These are phyloP conservation scores for Solanum etuberosum DNA, from an alignment of 257 asterid genomes.

Conservation along the genomic window DNA sequence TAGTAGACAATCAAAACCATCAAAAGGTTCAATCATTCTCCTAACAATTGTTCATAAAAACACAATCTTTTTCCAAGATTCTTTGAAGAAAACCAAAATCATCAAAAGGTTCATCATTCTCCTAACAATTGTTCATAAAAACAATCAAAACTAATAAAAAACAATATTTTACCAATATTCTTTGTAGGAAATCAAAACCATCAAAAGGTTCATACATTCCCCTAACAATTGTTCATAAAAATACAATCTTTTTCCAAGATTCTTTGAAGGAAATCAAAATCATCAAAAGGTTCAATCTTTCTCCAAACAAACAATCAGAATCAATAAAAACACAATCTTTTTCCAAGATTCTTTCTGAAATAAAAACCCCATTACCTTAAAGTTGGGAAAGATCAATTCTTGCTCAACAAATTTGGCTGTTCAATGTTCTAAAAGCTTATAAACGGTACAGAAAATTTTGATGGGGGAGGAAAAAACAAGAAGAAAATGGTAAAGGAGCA, in stretches of 20 bases:
- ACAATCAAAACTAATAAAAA: background rate
- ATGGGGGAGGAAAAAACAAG: background rate
- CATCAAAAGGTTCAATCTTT: background rate
- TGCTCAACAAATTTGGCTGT: background rate
- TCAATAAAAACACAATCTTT: background rate
- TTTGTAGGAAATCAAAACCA: background rate
- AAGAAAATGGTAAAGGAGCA: background rate
- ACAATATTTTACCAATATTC: background rate
- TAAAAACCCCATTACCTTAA: background rate
- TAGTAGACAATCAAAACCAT: background rate
- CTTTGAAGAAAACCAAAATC: background rate
- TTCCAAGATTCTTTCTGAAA: background rate
- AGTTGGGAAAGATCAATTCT: background rate
- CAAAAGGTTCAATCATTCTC: background rate
- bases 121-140: background rate
- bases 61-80: background rate
- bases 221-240: background rate
- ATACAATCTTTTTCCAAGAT: background rate
- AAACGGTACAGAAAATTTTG: background rate
- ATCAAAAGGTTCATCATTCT: background rate
- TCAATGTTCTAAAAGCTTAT: background rate
- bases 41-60: background rate
- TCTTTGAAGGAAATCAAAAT: background rate
- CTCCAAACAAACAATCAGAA: background rate
- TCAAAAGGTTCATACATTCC: background rate